These are phyloP conservation scores for Chaetomium cochliodes DNA, from an alignment of 495 filamentous ascomycete genomes.

Conservation along the genomic window DNA sequence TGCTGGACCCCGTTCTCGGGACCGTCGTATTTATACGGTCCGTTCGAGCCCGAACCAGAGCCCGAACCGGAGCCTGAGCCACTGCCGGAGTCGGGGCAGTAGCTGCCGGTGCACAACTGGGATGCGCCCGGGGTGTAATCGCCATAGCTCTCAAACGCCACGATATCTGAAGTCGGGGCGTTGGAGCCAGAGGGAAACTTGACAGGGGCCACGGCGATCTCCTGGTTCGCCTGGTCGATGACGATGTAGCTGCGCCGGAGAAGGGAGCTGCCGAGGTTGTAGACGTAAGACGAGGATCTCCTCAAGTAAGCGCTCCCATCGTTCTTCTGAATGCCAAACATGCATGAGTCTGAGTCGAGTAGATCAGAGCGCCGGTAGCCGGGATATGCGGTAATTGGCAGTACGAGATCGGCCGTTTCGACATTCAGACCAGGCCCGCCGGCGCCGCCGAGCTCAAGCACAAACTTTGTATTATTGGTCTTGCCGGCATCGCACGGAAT, in stretches of 20 bases:
- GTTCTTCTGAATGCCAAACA: constrained; percentile 60
- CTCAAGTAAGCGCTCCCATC: constrained; percentile 41
- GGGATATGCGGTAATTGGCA: constrained; percentile 43
- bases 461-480: constrained; percentile 55
- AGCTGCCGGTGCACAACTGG: constrained; percentile 10
- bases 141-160: constrained; percentile 31
- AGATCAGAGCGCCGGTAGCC: not conserved
- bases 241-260: constrained; percentile 80
- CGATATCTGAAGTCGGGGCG: constrained; percentile 30
- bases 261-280: constrained; percentile 78
- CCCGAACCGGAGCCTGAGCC: not conserved
- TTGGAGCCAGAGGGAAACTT: constrained; percentile 57
- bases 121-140: constrained; percentile 34
- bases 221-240: constrained; percentile 73
- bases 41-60: not conserved
- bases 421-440: constrained; percentile 59
- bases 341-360: constrained; percentile 44
- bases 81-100: not conserved
- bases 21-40: not conserved
- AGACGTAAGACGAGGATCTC: constrained; percentile 40
- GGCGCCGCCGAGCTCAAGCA: constrained; percentile 51
- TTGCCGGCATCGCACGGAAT: constrained; percentile 64
- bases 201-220: constrained; percentile 72
- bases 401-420: constrained; percentile 59
- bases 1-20: not conserved